Evolutionary conservation across 306 rosid genomes (phyloP), one percentile per base, ranked within the genome.

Genomic region (Phaseolus lunatus): DNA sequence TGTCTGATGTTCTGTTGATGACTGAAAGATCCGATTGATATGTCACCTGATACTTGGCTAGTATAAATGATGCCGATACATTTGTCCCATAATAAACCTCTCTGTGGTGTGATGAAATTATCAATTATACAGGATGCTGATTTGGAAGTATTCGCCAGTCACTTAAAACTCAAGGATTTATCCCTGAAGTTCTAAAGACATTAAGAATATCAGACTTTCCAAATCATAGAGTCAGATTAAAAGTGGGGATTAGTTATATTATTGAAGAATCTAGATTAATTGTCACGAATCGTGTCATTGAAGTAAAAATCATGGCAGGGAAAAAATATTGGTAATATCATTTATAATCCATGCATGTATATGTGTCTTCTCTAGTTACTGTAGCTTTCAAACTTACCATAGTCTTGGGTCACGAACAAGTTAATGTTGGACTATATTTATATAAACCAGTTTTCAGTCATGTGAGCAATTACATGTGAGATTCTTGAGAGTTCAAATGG

Each of bases 1-100:
- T 56, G 80, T 78, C 27, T 64, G 39, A 7, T 61, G 16, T 61
- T 49, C 67, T 23, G 65, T 67, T 73, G 45, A 83, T 78, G 83
- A 47, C 14, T 69, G 68, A 58, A 83, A 67, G 20, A 49, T 50
- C 62, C 53, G 41, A 23, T 26, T n/a, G 13, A 48, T 64, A 33
- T 70, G 22, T 73, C 29, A 37, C 4, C 9, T 20, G 39, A 57
- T 66, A 47, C 53, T 53, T 66, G 80, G 70, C 75, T 63, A 52
- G 66, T 27, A 22, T 43, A 35, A 23, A 20, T 62, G 73, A 67
- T 68, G 22, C 56, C 70, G 31, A 47, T 35, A 37, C 45, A 49
- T 20, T 43, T 57, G 20, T 3, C 35, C 44, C 58, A 49, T 22
- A 59, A 61, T 59, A 52, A 39, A 44, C 35, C 48, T 62, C 65